Conservation (phyloP, 2,329 filamentous ascomycete genomes). For the Pseudocercospora crystallina region DNA sequence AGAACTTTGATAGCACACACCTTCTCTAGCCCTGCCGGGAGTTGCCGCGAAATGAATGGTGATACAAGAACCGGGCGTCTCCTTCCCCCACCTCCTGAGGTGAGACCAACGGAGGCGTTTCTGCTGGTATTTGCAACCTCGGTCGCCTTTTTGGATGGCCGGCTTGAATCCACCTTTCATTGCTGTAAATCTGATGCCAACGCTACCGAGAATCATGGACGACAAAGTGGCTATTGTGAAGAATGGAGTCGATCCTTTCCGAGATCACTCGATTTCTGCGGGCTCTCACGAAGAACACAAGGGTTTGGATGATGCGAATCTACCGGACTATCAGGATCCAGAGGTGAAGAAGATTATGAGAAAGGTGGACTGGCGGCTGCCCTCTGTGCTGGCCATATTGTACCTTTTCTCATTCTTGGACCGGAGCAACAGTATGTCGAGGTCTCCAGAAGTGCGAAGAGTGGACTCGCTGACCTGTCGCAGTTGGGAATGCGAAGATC, state of each 20-base stretch:
- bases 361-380: conserved; percentile 23
- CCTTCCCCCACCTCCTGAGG: too few relatives aligned
- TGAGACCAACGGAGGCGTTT: too few relatives aligned
- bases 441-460: background rate
- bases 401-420: conserved; percentile 48
- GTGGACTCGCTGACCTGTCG: conserved; percentile 1
- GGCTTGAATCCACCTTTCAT: too few relatives aligned
- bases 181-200: too few relatives aligned
- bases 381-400: conserved; percentile 38
- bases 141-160: too few relatives aligned
- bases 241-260: conserved; percentile 3
- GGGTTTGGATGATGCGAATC: conserved; percentile 13
- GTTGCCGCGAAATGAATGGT: too few relatives aligned
- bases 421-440: conserved; percentile 20
- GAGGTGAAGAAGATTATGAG: conserved; percentile 54
- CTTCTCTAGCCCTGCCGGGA: too few relatives aligned
- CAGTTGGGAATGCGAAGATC: conserved; percentile 38
- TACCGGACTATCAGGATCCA: conserved; percentile 20
- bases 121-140: too few relatives aligned
- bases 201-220: conserved; percentile 4
- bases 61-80: too few relatives aligned
- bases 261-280: conserved; percentile 2
- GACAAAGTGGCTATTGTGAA: conserved; percentile 6
- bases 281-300: conserved; percentile 14
- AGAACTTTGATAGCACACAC: too few relatives aligned